Base-by-base conservation (phyloP, 148 eudicot genomes). In the Rhododendron vialii region DNA sequence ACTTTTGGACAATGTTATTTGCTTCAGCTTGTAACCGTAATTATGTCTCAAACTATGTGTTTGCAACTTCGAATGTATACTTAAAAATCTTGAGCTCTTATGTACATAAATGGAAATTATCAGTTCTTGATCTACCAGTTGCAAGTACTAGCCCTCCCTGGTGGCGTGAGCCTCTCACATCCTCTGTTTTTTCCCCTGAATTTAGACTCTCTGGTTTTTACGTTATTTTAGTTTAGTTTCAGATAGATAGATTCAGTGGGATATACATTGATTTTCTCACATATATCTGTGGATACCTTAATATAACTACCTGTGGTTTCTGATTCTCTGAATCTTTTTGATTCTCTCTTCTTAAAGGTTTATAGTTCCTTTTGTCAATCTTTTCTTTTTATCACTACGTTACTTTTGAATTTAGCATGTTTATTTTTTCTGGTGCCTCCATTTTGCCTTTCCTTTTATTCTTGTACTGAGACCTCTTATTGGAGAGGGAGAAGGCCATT, bases 71-170 rank as follows among this genome's bases (percentile, higher is more conserved):
- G n/a, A n/a, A n/a, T n/a, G n/a, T n/a, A n/a, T n/a, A n/a, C n/a
- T n/a, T n/a, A n/a, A n/a, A n/a, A n/a, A n/a, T n/a, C n/a, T n/a
- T n/a, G n/a, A n/a, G n/a, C n/a, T n/a, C n/a, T n/a, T n/a, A n/a
- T n/a, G n/a, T n/a, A n/a, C n/a, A n/a, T n/a, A n/a, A n/a, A n/a
- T n/a, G n/a, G n/a, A n/a, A n/a, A n/a, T n/a, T n/a, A n/a, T n/a
- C n/a, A n/a, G n/a, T n/a, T n/a, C n/a, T n/a, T n/a, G n/a, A n/a
- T n/a, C n/a, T n/a, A n/a, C n/a, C n/a, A n/a, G n/a, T n/a, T n/a
- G n/a, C n/a, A n/a, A n/a, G n/a, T 84, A 95, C 97, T 3, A 96
- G 99, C 87, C 99, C 99, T 57, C 99, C 99, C 14, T 95, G 94
- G 79, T 96, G 99, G 99, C 98, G 99, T 96, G 61, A 94, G 97